phyloP scores from a whole-genome alignment of 768 basidiomycete species.

The Russula lepida region DNA sequence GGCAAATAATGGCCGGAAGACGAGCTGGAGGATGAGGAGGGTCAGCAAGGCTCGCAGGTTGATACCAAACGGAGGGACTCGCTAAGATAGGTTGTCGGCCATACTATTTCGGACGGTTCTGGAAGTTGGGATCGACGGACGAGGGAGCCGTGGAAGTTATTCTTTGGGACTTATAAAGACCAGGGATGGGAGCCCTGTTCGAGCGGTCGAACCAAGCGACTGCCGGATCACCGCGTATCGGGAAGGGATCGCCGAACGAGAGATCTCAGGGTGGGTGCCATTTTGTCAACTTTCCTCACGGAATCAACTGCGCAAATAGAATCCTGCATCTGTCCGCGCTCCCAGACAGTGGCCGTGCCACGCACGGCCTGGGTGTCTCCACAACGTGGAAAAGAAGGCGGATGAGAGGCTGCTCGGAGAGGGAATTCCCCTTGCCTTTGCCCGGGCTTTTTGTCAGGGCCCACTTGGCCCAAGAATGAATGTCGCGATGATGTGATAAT shows the following conservation, averaged over 20 bases:
- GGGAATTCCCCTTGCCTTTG: not conserved
- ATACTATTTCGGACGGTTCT: constrained; percentile 24
- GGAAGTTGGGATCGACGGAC: constrained; percentile 25
- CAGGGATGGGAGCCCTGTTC: constrained; percentile 21
- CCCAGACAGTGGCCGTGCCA: constrained; percentile 17
- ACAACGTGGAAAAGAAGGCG: constrained; percentile 10
- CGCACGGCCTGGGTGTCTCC: constrained; percentile 13
- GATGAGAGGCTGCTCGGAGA: not conserved
- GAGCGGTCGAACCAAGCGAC: constrained; percentile 24
- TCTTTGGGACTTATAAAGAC: constrained; percentile 25
- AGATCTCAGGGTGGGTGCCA: constrained; percentile 23
- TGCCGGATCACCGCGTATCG: constrained; percentile 33
- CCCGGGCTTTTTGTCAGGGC: not conserved
- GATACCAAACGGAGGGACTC: constrained; percentile 19
- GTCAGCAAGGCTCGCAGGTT: not conserved
- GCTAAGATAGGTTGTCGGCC: constrained; percentile 31
- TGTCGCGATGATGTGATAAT: constrained; percentile 14
- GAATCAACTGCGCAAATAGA: constrained; percentile 20
- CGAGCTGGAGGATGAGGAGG: constrained; percentile 21
- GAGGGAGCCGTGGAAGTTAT: constrained; percentile 24
- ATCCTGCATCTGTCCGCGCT: constrained; percentile 5
- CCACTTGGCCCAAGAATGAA: constrained; percentile 12
- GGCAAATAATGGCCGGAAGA: constrained; percentile 25
- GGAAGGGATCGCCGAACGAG: constrained; percentile 25
- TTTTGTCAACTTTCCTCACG: constrained; percentile 17